These are phyloP conservation scores for Suhomyces sp. DNA, from an alignment of 805 yeast genomes.

Conservation along the genomic window DNA sequence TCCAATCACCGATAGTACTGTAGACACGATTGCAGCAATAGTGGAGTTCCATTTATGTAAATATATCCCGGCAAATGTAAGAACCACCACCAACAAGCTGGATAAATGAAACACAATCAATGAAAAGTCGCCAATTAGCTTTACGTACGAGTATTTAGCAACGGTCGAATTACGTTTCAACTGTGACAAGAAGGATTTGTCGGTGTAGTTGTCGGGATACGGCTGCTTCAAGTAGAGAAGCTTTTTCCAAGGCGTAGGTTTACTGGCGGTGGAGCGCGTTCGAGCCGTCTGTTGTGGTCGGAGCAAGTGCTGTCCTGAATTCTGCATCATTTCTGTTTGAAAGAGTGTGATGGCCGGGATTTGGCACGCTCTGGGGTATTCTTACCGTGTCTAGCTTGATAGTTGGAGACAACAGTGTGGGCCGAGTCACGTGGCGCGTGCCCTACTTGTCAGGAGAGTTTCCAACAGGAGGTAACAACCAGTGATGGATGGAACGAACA, in stretches of 20 bases:
- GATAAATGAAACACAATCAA: conserved; percentile 65
- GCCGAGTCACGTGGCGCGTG: neutral
- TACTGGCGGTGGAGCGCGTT: neutral
- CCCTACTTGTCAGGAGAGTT: neutral
- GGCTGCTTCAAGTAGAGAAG: conserved; percentile 81
- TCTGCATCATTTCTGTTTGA: neutral
- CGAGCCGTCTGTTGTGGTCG: neutral
- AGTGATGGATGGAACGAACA: conserved; percentile 3
- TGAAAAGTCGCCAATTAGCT: conserved; percentile 68
- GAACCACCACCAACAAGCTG: conserved; percentile 58
- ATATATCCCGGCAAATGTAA: conserved; percentile 66
- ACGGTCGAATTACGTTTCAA: conserved; percentile 75
- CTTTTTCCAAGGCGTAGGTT: conserved; percentile 66
- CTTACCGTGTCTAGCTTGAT: neutral
- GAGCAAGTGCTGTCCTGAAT: neutral
- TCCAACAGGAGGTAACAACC: neutral
- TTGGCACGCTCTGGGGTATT: neutral
- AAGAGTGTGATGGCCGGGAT: neutral
- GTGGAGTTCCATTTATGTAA: conserved; percentile 49
- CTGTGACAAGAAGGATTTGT: conserved; percentile 74
- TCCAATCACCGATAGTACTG: conserved; percentile 30
- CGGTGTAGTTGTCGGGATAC: conserved; percentile 90
- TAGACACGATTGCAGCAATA: conserved; percentile 32
- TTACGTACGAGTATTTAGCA: conserved; percentile 58
- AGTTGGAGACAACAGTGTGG: neutral